Base-by-base conservation (phyloP, 345 rosid genomes). In the Heritiera littoralis region DNA sequence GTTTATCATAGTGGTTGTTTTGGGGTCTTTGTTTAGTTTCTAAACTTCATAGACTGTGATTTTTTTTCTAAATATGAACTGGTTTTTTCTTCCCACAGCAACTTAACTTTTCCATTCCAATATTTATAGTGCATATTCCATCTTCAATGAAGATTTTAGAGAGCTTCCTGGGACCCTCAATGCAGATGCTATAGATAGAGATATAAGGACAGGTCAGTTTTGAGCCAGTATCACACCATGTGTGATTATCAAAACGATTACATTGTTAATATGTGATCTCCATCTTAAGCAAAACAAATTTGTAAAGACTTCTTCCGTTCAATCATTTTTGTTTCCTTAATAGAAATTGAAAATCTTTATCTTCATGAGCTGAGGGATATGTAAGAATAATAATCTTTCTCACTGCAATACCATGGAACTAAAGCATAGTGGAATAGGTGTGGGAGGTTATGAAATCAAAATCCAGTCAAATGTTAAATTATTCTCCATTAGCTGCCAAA, bases 91-190 rank as follows among this genome's bases (percentile, higher is more conserved):
- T 28, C 30, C 61, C 30, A 38, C 23, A 9, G 45, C 3, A 58
- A 41, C 77, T 75, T 54, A 38, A 23, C 14, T 9, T 74, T 69
- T 72, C 43, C 45, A 56, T 67, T 61, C 46, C 40, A 4, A 80
- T 18, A 54, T 18, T 17, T 81, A 82, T 92, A 89, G 97, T 41
- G 98, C 98, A 45, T 92, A 94, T 86, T 94, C 94, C 23, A 94
- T 94, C 83, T 94, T 92, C 89, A 92, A 91, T 51, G 94, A 92
- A 77, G 97, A 89, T 83, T 94, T 94, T 67, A 89, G 94, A 88
- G 98, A 92, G 93, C 96, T 94, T 83, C 96, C 97, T 0, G 97
- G 98, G 61, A 94, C 97, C 72, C 88, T 91, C 38, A 94, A 92
- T 68, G 98, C 97, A 60, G 96, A 94, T 73, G 90, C 89, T 54